Evolutionary conservation across 495 filamentous ascomycete genomes (phyloP).

Genomic region (Talaromyces stipitatus): DNA sequence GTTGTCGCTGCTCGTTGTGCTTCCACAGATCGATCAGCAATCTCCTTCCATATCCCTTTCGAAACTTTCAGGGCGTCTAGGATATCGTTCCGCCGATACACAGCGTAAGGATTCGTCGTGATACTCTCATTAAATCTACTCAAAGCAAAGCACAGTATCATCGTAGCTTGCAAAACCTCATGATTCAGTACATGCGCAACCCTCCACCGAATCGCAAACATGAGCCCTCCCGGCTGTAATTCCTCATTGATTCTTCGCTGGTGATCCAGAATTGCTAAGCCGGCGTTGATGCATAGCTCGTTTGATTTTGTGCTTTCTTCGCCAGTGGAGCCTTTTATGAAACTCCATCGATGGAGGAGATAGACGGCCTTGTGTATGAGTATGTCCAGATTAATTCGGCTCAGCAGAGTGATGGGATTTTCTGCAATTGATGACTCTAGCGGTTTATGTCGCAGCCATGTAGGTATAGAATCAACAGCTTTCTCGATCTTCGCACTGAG

Average conservation of each 20-base stretch:
- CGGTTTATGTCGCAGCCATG: not conserved
- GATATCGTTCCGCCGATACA: constrained; percentile 1
- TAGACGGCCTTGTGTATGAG: constrained; percentile 9
- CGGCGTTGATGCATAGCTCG: constrained; percentile 30
- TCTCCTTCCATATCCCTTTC: not conserved
- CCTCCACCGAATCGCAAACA: constrained; percentile 27
- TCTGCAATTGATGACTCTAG: constrained; percentile 10
- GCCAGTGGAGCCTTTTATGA: constrained; percentile 6
- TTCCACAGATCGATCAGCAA: not conserved
- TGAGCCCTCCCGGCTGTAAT: constrained; percentile 18
- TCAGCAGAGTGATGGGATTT: constrained; percentile 1
- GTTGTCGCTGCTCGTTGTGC: constrained; percentile 1
- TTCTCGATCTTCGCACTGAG: constrained; percentile 5
- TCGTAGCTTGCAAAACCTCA: constrained; percentile 29
- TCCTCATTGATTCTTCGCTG: constrained; percentile 22
- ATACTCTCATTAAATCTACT: not conserved
- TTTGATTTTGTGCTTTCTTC: constrained; percentile 6
- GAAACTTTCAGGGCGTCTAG: not conserved
- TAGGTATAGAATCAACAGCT: constrained; percentile 5
- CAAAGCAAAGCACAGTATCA: constrained; percentile 25
- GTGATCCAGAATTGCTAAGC: constrained; percentile 22
- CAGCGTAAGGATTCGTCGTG: not conserved
- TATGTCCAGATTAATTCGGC: constrained; percentile 7
- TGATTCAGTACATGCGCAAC: constrained; percentile 23
- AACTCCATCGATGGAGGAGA: constrained; percentile 10